Base-by-base conservation (phyloP, 805 yeast genomes). In the Candida silvicultrix region DNA sequence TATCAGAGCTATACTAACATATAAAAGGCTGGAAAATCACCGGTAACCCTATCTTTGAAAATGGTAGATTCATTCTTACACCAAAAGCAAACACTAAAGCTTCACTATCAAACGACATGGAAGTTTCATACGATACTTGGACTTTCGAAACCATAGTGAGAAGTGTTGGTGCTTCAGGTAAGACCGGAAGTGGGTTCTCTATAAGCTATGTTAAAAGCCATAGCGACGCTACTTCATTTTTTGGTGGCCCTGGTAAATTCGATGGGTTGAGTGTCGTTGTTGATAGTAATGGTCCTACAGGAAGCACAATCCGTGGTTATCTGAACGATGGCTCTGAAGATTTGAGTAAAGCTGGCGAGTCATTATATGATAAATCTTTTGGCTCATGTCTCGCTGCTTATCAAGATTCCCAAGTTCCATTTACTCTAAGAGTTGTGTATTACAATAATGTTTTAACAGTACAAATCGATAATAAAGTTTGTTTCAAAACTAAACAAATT, bases 391-490 rank as follows among this genome's bases (percentile, higher is more conserved):
- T 68, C n/a, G 61, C 81, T 52, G 67, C 69, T 10, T 85, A 77
- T 54, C 83, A 84, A 59, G 81, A 80, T 54, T 78, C 88, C 0
- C 77, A 78, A 50, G 86, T 84, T 6, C 95, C 95, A 11, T 68
- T 77, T 21, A 82, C 86, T 1, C 44, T 84, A n/a, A 77, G 89
- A 63, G 52, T 85, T 14, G 78, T 83, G 9, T 83, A 83, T 55
- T 74, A 78, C 21, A 60, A 62, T 23, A 66, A 69, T 15, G 62
- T 75, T 48, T 69, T 82, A 51, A 81, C 83, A 52, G 72, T 85
- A n/a, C 88, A 85, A 50, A 67, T 83, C 42, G 88, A 85, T 62
- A 85, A 85, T 60, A 78, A 75, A 53, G 69, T 85, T 46, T 81
- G 89, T 57, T 78, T 85, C 63, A 80, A 80, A 61, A 81, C 89